phyloP scores from a whole-genome alignment of 108 stramenopile genomes.

The Cylindrotheca closterium region DNA sequence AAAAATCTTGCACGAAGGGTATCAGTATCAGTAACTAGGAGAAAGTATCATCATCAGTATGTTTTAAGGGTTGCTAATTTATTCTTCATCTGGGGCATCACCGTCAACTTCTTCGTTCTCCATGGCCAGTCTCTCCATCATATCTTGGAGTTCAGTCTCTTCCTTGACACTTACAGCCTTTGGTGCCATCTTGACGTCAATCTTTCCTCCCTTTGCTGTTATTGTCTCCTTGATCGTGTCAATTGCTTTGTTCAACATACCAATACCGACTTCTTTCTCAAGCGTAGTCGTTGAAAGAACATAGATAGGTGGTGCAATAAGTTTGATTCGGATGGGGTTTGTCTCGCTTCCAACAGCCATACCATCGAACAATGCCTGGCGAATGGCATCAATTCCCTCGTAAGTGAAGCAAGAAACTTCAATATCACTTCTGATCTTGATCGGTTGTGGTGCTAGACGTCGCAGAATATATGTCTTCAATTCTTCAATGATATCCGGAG shows the following conservation, averaged over 20 bases:
- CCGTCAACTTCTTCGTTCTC: slow-evolving; percentile 98
- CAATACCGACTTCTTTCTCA: slow-evolving; percentile 95
- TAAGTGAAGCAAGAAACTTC: slow-evolving; percentile 99
- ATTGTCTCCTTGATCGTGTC: slow-evolving; percentile 86
- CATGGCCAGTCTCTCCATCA: slow-evolving; percentile 95
- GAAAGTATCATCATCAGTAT: no score
- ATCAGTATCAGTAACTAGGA: no score
- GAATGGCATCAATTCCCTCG: slow-evolving; percentile 98
- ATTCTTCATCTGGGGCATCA: slow-evolving; percentile 93
- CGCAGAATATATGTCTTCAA: slow-evolving; percentile 85
- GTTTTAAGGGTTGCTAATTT: no score
- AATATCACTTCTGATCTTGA: slow-evolving; percentile 98
- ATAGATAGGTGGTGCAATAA: slow-evolving; percentile 98
- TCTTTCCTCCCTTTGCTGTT: slow-evolving; percentile 88
- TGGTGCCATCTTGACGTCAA: slow-evolving; percentile 98
- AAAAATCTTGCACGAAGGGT: no score
- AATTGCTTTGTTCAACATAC: slow-evolving; percentile 86
- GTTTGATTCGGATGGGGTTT: slow-evolving; percentile 90
- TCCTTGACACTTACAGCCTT: slow-evolving; percentile 98
- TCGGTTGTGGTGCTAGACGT: slow-evolving; percentile 95
- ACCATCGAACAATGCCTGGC: slow-evolving; percentile 93
- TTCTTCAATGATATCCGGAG: slow-evolving; percentile 76
- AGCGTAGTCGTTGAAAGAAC: slow-evolving; percentile 95
- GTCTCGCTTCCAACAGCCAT: slow-evolving; percentile 82
- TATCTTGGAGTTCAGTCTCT: slow-evolving; percentile 95